Base-by-base conservation (phyloP, 192 early-diverging fungal species). In the Linnemannia hyalina region DNA sequence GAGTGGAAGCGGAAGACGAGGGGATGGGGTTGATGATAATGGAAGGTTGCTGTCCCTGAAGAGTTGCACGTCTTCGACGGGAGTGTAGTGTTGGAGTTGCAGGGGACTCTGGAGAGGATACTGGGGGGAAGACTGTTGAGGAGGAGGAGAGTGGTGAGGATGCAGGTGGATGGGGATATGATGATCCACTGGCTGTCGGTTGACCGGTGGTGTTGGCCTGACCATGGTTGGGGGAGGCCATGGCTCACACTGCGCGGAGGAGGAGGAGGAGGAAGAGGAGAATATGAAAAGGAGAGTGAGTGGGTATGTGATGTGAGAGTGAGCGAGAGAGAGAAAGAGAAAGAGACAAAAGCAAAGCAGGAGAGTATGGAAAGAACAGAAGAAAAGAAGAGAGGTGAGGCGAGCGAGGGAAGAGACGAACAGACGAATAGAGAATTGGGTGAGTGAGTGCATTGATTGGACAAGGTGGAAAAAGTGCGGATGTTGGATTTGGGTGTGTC, bases 51-150 rank as follows among this genome's bases (percentile, higher is more conserved):
- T 85, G 74, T 13, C 83, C 83, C 63, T 80, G 78, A 13, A 85
- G 42, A 7, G 83, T 85, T 8, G 83, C 83, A 40, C 83, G 65
- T 23, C 83, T 68, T n/a, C 83, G 83, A 63, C 83, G 83, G 22
- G 83, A 80, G 70, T 85, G 83, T 3, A 85, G 52, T 26, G 83
- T 55, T 32, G 83, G 78, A 71, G 40, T 54, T 16, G 63, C 23
- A 26, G 60, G 52, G 22, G 77, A 44, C 44, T 78, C 73, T 49
- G 54, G 72, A 32, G 55, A 36, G 44, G 68, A 76, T 36, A 41
- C 40, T 15, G 40, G 15, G 13, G 49, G 75, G 65, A 65, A 68
- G 72, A 52, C 54, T 35, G 77, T 57, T 20, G 72, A 35, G 74
- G 77, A 42, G 42, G 83, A 71, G 41, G 78, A 65, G 36, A 65